Conservation (phyloP, 768 basidiomycete genomes). For the Naganishia kalamii region DNA sequence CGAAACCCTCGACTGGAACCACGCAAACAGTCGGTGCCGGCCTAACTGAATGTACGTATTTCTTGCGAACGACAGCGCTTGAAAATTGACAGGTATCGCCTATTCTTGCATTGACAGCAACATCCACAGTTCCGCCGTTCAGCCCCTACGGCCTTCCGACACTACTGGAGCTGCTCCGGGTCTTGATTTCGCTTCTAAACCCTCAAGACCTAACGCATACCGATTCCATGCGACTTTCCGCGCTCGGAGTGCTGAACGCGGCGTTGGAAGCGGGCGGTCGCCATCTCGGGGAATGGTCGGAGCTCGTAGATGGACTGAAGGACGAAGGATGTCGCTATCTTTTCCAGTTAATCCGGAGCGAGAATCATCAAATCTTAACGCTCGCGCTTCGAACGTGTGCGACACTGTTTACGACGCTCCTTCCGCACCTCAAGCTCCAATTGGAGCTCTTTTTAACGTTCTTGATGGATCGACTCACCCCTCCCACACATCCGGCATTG, state of each 20-base stretch:
- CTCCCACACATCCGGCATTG: conserved; percentile 42
- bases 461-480: conserved; percentile 80
- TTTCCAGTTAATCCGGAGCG: conserved; percentile 90
- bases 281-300: conserved; percentile 68
- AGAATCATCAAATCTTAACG: conserved; percentile 71
- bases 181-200: conserved; percentile 89
- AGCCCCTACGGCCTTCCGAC: conserved; percentile 78
- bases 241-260: conserved; percentile 76
- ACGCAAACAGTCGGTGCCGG: background rate
- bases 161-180: conserved; percentile 82
- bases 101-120: background rate
- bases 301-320: conserved; percentile 66
- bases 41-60: background rate
- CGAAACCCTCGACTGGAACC: background rate
- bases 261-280: conserved; percentile 79
- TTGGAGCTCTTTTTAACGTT: conserved; percentile 93
- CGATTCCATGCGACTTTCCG: conserved; percentile 84
- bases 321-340: conserved; percentile 93
- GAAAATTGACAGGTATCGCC: background rate
- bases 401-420: conserved; percentile 81
- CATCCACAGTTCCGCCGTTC: conserved; percentile 24
- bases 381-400: conserved; percentile 75
- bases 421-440: conserved; percentile 78
- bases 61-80: too few relatives aligned
- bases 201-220: conserved; percentile 92